These are phyloP conservation scores for Cucumis hystrix DNA, from an alignment of 306 rosid genomes.

Conservation along the genomic window DNA sequence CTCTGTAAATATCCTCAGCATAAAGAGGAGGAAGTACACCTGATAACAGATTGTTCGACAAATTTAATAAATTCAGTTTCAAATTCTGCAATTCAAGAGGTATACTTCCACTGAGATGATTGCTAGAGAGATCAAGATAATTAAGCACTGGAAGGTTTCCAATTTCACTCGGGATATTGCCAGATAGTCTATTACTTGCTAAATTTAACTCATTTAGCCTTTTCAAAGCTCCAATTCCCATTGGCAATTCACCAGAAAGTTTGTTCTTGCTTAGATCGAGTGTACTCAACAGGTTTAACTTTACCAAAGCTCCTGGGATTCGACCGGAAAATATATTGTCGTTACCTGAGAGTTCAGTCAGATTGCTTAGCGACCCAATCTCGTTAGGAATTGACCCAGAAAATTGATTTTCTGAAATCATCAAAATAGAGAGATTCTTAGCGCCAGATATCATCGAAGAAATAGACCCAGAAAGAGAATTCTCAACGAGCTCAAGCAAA, in stretches of 20 bases:
- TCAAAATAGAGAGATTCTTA: conserved; percentile 33
- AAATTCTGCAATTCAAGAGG: conserved; percentile 50
- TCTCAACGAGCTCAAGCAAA: conserved; percentile 40
- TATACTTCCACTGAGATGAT: conserved; percentile 37
- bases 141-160: conserved; percentile 50
- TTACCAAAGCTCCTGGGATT: conserved; percentile 33
- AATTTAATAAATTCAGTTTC: conserved; percentile 49
- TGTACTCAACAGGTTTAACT: conserved; percentile 32
- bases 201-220: conserved; percentile 55
- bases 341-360: conserved; percentile 28
- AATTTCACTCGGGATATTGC: conserved; percentile 43
- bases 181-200: conserved; percentile 41
- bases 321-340: conserved; percentile 33
- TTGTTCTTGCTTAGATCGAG: conserved; percentile 51
- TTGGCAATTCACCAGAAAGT: conserved; percentile 46
- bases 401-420: conserved; percentile 38
- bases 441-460: conserved; percentile 37
- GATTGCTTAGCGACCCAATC: conserved; percentile 32
- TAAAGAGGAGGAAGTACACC: conserved; percentile 58
- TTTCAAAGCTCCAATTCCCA: conserved; percentile 22
- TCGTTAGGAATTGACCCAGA: conserved; percentile 50
- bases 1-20: conserved; percentile 31
- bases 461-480: conserved; percentile 50
- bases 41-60: conserved; percentile 43
- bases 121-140: conserved; percentile 68